phyloP scores from a whole-genome alignment of 257 asterid species.

The Eustoma russellianum region DNA sequence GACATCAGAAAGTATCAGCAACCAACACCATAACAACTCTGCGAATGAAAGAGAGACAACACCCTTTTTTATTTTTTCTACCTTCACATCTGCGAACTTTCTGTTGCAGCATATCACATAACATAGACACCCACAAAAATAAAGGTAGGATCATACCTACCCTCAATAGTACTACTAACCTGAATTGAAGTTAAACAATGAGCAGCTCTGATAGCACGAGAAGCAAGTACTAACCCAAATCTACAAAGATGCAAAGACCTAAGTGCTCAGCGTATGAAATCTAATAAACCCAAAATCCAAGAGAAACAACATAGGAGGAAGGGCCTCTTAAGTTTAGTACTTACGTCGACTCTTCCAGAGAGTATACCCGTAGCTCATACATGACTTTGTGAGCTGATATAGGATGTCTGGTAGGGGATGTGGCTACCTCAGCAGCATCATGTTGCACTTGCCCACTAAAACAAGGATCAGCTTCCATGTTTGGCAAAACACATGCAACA shows the following conservation, averaged over 20 bases:
- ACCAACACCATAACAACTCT: too few relatives aligned
- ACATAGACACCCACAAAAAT: too few relatives aligned
- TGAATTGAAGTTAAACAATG: constrained; percentile 98
- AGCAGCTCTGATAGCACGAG: constrained; percentile 97
- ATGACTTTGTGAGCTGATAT: constrained; percentile 77
- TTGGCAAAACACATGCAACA: constrained; percentile 87
- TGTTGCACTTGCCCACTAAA: constrained; percentile 55
- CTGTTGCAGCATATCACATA: too few relatives aligned
- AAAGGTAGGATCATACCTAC: not conserved
- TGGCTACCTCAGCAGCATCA: constrained; percentile 59
- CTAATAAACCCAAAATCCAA: not conserved
- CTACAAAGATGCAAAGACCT: constrained; percentile 31
- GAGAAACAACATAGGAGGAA: constrained; percentile 5
- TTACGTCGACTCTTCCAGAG: constrained; percentile 93
- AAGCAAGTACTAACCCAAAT: constrained; percentile 73
- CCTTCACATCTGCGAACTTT: too few relatives aligned
- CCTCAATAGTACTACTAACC: constrained; percentile 37
- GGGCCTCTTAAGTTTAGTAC: constrained; percentile 10
- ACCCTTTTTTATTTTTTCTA: too few relatives aligned
- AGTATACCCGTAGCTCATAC: constrained; percentile 89
- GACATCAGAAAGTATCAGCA: too few relatives aligned
- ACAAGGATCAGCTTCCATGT: constrained; percentile 63
- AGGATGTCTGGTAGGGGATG: constrained; percentile 98
- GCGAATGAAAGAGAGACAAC: too few relatives aligned
- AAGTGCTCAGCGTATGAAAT: constrained; percentile 10